Conservation (phyloP, 2,329 filamentous ascomycete genomes). For the Hypoxylon sp. region DNA sequence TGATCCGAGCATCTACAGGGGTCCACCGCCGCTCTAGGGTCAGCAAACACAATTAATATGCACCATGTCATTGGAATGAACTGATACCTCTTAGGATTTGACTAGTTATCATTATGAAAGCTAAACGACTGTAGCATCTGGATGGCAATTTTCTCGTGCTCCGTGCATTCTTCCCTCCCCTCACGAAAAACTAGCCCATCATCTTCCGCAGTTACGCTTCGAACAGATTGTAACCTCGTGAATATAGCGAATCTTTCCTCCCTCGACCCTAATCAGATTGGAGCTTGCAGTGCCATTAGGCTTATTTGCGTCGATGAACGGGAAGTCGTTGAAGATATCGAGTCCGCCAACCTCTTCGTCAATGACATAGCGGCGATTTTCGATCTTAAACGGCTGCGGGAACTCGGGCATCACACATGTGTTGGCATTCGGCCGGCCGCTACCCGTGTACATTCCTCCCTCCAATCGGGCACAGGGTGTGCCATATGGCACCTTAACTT, state of each 20-base stretch:
- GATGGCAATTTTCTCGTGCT: not conserved
- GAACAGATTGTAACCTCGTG: conserved; percentile 51
- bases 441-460: conserved; percentile 51
- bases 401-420: conserved; percentile 52
- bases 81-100: not conserved
- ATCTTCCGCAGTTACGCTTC: conserved; percentile 48
- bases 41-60: not conserved
- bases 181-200: not conserved
- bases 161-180: not conserved
- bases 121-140: conserved; percentile 6
- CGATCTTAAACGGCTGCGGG: conserved; percentile 49
- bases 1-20: not conserved
- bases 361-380: conserved; percentile 52
- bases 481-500: conserved; percentile 49
- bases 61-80: not conserved
- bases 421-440: conserved; percentile 43
- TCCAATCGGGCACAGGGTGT: conserved; percentile 55
- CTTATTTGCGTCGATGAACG: conserved; percentile 48
- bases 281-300: conserved; percentile 51
- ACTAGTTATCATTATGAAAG: not conserved
- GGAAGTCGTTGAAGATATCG: conserved; percentile 54
- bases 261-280: conserved; percentile 53
- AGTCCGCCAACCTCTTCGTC: conserved; percentile 53
- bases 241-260: conserved; percentile 52
- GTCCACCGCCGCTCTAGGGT: not conserved